phyloP scores from a whole-genome alignment of 192 early-diverging fungal genomes.

The Haplosporangium gracile region DNA sequence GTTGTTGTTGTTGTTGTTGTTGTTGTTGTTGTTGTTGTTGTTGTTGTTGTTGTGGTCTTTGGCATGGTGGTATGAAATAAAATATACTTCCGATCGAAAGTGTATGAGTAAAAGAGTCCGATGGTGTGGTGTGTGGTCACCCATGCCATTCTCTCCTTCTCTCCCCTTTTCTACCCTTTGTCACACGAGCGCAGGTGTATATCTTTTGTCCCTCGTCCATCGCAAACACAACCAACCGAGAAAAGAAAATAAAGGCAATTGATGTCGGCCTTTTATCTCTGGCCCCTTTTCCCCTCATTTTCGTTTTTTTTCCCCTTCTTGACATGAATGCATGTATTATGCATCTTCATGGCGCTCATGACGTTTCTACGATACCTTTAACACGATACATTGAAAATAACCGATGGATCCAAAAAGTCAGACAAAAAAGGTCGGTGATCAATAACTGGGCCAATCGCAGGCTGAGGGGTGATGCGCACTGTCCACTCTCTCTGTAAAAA shows the following conservation, averaged over 20 bases:
- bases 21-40: too few species aligned
- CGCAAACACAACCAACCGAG: too few species aligned
- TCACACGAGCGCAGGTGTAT: background rate
- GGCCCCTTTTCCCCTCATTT: background rate
- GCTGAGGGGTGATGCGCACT: constrained; percentile 11
- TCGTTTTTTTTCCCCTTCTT: background rate
- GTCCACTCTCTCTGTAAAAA: constrained; percentile 17
- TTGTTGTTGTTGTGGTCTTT: too few species aligned
- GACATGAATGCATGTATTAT: too few species aligned
- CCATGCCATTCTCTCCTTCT: background rate
- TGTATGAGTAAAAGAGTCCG: too few species aligned
- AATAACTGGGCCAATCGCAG: background rate
- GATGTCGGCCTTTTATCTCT: background rate
- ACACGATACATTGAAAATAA: background rate
- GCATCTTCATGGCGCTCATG: too few species aligned
- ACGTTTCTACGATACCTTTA: background rate
- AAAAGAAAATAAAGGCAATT: too few species aligned
- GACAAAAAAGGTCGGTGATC: background rate
- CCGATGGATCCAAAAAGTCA: background rate
- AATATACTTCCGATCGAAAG: too few species aligned
- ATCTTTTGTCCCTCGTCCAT: too few species aligned
- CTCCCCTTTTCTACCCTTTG: background rate
- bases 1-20: too few species aligned
- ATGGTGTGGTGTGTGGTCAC: constrained; percentile 3
- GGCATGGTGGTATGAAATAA: too few species aligned